Evolutionary conservation across 2,329 filamentous ascomycete species (phyloP).

Genomic region (Ophiostoma novo-ulmi): DNA sequence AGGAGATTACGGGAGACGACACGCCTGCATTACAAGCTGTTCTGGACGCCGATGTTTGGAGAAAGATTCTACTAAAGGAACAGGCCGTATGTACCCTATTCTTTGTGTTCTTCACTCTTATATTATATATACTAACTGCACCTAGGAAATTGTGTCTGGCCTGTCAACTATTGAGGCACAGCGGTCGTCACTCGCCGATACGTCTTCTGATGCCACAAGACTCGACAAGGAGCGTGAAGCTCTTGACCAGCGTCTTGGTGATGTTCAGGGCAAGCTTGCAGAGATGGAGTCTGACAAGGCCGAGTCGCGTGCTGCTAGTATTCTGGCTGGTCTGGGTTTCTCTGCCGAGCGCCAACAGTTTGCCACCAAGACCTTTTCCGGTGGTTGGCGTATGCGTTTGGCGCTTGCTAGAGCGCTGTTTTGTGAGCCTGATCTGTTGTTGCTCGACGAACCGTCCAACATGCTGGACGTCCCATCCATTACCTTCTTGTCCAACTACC

Average conservation of each 20-base stretch:
- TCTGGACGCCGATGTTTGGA: constrained; percentile 95
- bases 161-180: constrained; percentile 73
- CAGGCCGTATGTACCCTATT: constrained; percentile 59
- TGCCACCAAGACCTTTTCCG: constrained; percentile 95
- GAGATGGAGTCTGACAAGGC: constrained; percentile 99
- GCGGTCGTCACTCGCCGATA: constrained; percentile 77
- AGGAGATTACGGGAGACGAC: constrained; percentile 96
- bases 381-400: constrained; percentile 98
- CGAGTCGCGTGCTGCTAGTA: constrained; percentile 89
- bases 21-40: constrained; percentile 93
- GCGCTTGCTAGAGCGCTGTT: constrained; percentile 92
- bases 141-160: constrained; percentile 67
- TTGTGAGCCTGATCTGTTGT: constrained; percentile 90
- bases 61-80: constrained; percentile 86
- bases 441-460: constrained; percentile 99
- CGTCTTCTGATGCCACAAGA: constrained; percentile 78
- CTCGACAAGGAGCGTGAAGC: constrained; percentile 85
- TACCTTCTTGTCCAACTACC: constrained; percentile 92
- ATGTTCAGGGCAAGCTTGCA: constrained; percentile 84
- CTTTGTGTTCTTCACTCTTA: neutral
- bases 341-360: constrained; percentile 86
- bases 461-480: constrained; percentile 99
- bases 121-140: constrained; percentile 20
- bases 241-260: constrained; percentile 81
- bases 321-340: constrained; percentile 94